Evolutionary conservation across 139 green algal genomes (phyloP), one percentile per base, ranked within the genome.

Genomic region (Coelastrella sp.): DNA sequence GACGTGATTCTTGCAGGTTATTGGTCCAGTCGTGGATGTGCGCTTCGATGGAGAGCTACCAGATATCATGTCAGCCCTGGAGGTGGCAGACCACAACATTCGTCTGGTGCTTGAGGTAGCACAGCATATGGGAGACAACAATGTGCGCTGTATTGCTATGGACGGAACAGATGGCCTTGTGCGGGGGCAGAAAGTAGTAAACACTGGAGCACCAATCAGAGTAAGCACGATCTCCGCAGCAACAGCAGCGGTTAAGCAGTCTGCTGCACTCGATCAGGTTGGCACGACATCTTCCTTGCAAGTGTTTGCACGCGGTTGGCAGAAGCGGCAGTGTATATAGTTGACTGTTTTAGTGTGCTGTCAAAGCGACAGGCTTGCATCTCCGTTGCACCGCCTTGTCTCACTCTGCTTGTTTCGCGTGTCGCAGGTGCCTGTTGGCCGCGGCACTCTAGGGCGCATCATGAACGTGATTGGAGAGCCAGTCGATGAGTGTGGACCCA

Each of bases 391-490:
- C n/a, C n/a, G n/a, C n/a, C n/a, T n/a, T n/a, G n/a, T 54, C 73
- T 54, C n/a, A 13, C 61, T 3, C 32, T 87, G 84, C 94, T 98
- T 96, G n/a, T n/a, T n/a, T n/a, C n/a, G n/a, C n/a, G n/a, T n/a
- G n/a, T n/a, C n/a, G n/a, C n/a, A n/a, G n/a, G 96, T 99, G 85
- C 98, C 98, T 10, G 98, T 99, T 11, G 98, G 98, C 19, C 95
- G 97, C 56, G 96, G 98, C 80, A 99, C 98, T 7, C 93, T 99
- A 83, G 98, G 98, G 7, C 96, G 98, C 86, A 99, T 99, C 95
- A 99, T 99, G 89, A 99, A 99, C 92, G 98, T 99, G 57, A 99
- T 99, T 92, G 98, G 98, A 66, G 98, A 99, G 94, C 97, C 98
- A 19, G 98, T 99, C 74, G 98, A 99, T 83, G 98, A 99, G 95